A percentile compares a stretch with the other conserved stretches of the same genome.
phyloP scores from a whole-genome alignment of 768 basidiomycete species.

The Tephrocybe sp. region DNA sequence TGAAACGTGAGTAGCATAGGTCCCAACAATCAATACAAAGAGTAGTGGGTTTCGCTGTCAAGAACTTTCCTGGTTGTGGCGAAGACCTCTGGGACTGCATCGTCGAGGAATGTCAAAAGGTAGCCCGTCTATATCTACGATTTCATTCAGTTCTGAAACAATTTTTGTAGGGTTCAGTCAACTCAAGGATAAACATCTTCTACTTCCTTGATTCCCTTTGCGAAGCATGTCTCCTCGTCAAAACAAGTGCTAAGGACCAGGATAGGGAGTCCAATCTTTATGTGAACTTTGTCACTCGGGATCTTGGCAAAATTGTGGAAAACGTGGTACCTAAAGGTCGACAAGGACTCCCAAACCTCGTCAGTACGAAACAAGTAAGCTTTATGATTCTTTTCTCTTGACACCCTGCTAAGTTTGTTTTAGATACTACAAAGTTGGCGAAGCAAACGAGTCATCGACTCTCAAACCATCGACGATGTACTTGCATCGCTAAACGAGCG shows the following conservation, averaged over 20 bases:
- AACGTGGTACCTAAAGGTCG: conserved; percentile 87
- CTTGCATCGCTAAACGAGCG: conserved; percentile 55
- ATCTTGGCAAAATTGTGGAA: conserved; percentile 75
- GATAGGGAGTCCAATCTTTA: conserved; percentile 56
- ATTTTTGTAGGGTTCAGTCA: conserved; percentile 73
- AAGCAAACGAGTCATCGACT: conserved; percentile 79
- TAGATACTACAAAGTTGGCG: conserved; percentile 94
- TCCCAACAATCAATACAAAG: conserved; percentile 88
- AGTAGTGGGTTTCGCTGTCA: conserved; percentile 81
- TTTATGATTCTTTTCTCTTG: not conserved
- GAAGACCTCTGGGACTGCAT: conserved; percentile 96
- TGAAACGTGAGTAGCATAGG: conserved; percentile 38
- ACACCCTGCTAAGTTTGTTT: not conserved
- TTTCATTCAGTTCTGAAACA: not conserved
- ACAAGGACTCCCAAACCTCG: conserved; percentile 83
- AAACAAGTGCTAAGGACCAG: conserved; percentile 47
- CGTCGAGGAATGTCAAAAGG: conserved; percentile 88
- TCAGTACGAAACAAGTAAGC: conserved; percentile 81
- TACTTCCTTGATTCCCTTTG: conserved; percentile 90
- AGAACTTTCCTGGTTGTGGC: conserved; percentile 79
- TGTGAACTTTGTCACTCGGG: conserved; percentile 73
- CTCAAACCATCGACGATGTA: conserved; percentile 72
- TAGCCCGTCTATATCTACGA: conserved; percentile 20
- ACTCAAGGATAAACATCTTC: conserved; percentile 89
- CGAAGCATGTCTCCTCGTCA: conserved; percentile 70